phyloP scores from a whole-genome alignment of 441 rosid species.

The Sinapis alba region DNA sequence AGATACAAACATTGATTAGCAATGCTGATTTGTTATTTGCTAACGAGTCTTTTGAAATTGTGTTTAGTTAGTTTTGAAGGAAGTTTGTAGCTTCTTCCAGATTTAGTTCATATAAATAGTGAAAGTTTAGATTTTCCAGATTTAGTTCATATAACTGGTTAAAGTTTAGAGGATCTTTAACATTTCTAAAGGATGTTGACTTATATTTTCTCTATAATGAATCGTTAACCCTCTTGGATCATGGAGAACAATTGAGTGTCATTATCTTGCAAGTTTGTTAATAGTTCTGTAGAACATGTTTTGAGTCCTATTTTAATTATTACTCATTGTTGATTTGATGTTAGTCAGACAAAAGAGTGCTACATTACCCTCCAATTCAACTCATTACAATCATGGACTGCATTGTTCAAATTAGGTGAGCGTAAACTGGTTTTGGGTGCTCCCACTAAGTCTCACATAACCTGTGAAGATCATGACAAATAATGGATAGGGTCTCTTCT shows the following conservation, averaged over 20 bases:
- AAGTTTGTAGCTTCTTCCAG: too few species aligned
- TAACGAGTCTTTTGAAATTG: background rate
- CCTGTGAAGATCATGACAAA: conserved; percentile 32
- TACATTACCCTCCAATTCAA: background rate
- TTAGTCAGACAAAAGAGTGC: background rate
- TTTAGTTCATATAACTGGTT: too few species aligned
- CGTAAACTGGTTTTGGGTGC: background rate
- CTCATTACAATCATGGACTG: background rate
- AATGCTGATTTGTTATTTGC: background rate
- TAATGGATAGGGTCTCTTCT: background rate
- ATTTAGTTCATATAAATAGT: too few species aligned
- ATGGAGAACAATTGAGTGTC: background rate
- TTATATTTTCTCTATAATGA: background rate
- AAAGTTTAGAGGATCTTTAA: background rate
- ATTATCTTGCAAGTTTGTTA: background rate
- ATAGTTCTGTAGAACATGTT: background rate
- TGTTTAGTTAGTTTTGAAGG: conserved; percentile 2
- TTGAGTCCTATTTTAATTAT: background rate
- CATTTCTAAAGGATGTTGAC: background rate
- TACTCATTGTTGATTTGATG: background rate
- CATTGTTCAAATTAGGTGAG: background rate
- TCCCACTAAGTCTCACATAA: conserved; percentile 17
- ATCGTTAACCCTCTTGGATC: background rate
- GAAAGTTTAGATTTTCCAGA: too few species aligned
- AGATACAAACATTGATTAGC: too few species aligned